Evolutionary conservation across 305 asterid species (phyloP).

Genomic region (Solanum hybrid): DNA sequence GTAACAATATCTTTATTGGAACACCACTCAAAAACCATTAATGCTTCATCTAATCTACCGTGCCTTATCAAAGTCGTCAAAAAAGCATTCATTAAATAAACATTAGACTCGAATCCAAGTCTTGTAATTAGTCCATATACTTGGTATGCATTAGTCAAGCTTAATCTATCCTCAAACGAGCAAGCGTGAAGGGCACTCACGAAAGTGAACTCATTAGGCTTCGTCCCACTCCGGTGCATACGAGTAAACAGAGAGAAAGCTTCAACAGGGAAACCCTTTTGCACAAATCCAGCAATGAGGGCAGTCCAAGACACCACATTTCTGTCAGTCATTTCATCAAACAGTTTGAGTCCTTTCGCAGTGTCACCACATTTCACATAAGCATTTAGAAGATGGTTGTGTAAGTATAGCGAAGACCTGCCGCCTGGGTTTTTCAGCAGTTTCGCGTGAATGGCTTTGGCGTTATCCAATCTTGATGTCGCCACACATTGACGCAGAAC

Average conservation of each 20-base stretch:
- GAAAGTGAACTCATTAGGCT: conserved; percentile 55
- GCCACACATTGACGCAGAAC: conserved; percentile 32
- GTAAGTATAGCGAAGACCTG: conserved; percentile 27
- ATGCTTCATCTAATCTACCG: conserved; percentile 41
- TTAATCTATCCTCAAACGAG: conserved; percentile 31
- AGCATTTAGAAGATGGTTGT: conserved; percentile 43
- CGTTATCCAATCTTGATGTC: conserved; percentile 21
- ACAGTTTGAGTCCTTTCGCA: conserved; percentile 33
- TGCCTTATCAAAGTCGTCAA: conserved; percentile 48
- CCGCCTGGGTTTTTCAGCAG: conserved; percentile 25
- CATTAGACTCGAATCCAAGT: conserved; percentile 52
- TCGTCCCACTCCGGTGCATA: conserved; percentile 37
- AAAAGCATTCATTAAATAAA: conserved; percentile 41
- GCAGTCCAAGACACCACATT: conserved; percentile 61
- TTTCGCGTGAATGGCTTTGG: conserved; percentile 32
- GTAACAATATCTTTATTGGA: conserved; percentile 39
- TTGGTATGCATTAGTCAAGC: conserved; percentile 35
- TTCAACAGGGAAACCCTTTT: conserved; percentile 40
- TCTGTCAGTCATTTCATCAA: conserved; percentile 49
- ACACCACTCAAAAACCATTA: conserved; percentile 35
- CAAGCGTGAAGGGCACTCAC: conserved; percentile 67
- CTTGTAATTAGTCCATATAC: conserved; percentile 39
- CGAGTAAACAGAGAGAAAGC: conserved; percentile 38
- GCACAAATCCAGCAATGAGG: conserved; percentile 54
- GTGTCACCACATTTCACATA: conserved; percentile 46